Base-by-base conservation (phyloP, 2,329 filamentous ascomycete species). In the Ophiosphaerella herpotricha region DNA sequence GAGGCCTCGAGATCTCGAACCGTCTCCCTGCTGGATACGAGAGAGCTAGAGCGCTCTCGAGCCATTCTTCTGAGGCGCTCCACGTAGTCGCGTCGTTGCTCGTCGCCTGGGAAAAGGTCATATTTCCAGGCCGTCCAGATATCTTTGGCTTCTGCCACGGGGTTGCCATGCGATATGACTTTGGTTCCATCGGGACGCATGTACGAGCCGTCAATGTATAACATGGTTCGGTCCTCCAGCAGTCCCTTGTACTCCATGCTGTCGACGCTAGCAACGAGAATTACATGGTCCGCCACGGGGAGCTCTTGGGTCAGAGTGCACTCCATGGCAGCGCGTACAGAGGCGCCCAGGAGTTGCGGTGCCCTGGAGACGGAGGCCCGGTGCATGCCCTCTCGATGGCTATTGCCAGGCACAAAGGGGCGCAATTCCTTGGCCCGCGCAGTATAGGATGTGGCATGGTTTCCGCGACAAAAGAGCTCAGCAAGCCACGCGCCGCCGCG, bases 271-370 rank as follows among this genome's bases (percentile, higher is more conserved):
- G 77, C 79, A 43, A 80, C 71, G 1, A 77, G 67, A 18, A 82
- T 71, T 29, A 77, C 63, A 55, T 81, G 79, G 54, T 82, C 79
- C 3, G 69, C 76, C 33, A 80, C 70, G 8, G 61, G 48, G 4
- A 79, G 52, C 31, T 75, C 68, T 6, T 61, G 52, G 24, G 73
- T 58, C 16, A 77, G 18, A 16, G 68, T 52, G 34, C 73, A 78
- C 23, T 62, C 54, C 23, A 77, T 52, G 4, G 62, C 52, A 26
- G 68, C 70, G 8, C 69, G 45, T 23, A 70, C 57, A 24, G 33
- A 43, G 3, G 52, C 32, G 13, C 49, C 48, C 7, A 23, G 16
- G 13, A 69, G 54, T 24, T 50, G 54, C 21, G 67, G 63, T 32
- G 66, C 53, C 21, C 41, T 16, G 11, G 52, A 57, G 5, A 45